Evolutionary conservation across 495 filamentous ascomycete species (phyloP), one percentile per base, ranked within the genome.

Genomic region (Annulohypoxylon stygium): DNA sequence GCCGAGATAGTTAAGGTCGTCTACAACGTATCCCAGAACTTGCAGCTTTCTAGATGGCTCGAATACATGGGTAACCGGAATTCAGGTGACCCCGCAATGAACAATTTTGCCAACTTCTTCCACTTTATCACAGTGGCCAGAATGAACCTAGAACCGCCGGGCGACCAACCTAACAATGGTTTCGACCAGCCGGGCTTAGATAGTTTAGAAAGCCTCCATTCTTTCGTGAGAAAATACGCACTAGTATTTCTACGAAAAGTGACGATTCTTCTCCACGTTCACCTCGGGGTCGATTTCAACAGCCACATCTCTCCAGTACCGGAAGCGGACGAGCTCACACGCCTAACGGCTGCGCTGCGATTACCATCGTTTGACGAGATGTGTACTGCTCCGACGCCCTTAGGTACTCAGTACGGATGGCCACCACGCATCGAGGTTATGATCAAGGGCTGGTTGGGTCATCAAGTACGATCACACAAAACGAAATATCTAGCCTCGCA

Each of bases 221-320:
- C 72, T 41, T 85, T 86, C 51, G 79, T 95, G 62, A 88, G 88
- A 34, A 94, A 90, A 76, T 99, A 98, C 75, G 93, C 93, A 14
- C 83, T 97, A n/a, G 84, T 90, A 0, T 98, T 98, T 83, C 83
- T 98, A 11, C 92, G 96, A 65, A 99, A 98, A 83, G 86, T 87
- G 9, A 87, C 88, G 14, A 88, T 98, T 36, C 88, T 98, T 18
- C 86, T 98, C 62, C 90, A 97, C 76, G 93, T 97, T 53, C 92
- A 93, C 62, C 93, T 92, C 77, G 95, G 95, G 12, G 88, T 97
- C 43, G 91, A 97, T 41, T 96, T 98, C 80, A 92, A 93, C 55
- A 89, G 88, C 75, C 89, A 92, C 10, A 86, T 92, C 20, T 88
- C 90, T 65, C 82, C 84, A 48, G 86, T 89, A 60, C 80, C 90